Evolutionary conservation across 805 yeast genomes (phyloP), one percentile per base, ranked within the genome.

Genomic region (Lachancea thermotolerans): DNA sequence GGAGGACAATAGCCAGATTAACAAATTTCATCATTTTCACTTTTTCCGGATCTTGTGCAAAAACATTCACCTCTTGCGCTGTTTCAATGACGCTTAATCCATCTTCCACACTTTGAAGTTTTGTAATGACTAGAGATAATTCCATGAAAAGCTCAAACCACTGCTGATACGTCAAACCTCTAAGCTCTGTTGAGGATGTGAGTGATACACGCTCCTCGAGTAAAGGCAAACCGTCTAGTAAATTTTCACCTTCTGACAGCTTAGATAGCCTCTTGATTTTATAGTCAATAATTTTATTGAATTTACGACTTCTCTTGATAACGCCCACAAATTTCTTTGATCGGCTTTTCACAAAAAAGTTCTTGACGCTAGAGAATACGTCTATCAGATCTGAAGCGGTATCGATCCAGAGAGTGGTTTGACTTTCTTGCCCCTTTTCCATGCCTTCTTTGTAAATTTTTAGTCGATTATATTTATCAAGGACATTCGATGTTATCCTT

Each of bases 81-180:
- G 82, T 78, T 29, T 83, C 85, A 33, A 86, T 71, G 4, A 88
- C 77, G 37, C 82, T 77, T 39, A 75, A 65, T 7, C 95, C 91
- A 54, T 79, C 82, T 18, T 79, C 80, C 1, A 71, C 68, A 42
- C 72, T 69, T 47, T 79, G 85, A 56, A 72, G 75, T 49, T 73
- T 74, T 0, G 88, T 81, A 41, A 84, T 72, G 18, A 81, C 72
- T 31, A 91, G 62, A 0, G 95, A 81, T 54, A 84, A 79, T 56
- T 82, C 84, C 77, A 89, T 82, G 56, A 89, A 86, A 6, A 91
- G 68, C 50, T 77, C 79, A 62, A 88, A 88, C 99, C 99, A 93
- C 32, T 75, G 75, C 33, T 83, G 85, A 60, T 85, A 85, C 2
- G 72, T 67, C 16, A 89, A 66, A 0, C 96, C 96, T 46, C 95